Percentiles rank a stretch among this genome's conserved stretches.
Evolutionary conservation across 495 filamentous ascomycete genomes (phyloP).

Genomic region (Letharia lupina): DNA sequence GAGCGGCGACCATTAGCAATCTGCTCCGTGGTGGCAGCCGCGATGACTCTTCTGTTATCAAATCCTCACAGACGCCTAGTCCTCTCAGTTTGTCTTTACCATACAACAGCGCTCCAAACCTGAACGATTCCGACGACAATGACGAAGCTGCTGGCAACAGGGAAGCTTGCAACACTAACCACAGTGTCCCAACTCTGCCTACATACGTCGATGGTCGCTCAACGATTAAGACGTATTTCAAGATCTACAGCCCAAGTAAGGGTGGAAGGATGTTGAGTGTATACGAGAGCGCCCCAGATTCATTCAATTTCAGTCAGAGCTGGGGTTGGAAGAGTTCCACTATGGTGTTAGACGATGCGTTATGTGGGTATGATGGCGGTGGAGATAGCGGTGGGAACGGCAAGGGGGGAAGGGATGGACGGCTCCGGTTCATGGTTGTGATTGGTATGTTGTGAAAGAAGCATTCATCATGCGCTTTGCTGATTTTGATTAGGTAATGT

Average conservation of each 20-base stretch:
- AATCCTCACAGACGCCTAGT: constrained; percentile 25
- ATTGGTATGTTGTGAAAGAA: constrained; percentile 19
- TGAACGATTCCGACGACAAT: constrained; percentile 24
- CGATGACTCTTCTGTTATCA: constrained; percentile 20
- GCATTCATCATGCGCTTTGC: background rate
- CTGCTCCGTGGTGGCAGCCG: constrained; percentile 23
- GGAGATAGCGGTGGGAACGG: constrained; percentile 13
- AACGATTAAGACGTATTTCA: constrained; percentile 55
- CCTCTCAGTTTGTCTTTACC: constrained; percentile 17
- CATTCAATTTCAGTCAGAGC: constrained; percentile 55
- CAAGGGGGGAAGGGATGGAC: constrained; percentile 35
- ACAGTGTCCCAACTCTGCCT: constrained; percentile 37
- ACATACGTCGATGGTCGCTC: constrained; percentile 48
- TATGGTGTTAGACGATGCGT: constrained; percentile 47
- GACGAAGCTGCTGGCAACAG: constrained; percentile 19
- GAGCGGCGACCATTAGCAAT: constrained; percentile 22
- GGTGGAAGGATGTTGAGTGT: constrained; percentile 50
- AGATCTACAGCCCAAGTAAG: constrained; percentile 51
- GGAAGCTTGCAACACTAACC: constrained; percentile 20
- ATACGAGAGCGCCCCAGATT: constrained; percentile 50
- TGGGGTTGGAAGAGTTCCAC: constrained; percentile 57
- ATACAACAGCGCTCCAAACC: constrained; percentile 14
- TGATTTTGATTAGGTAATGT: constrained; percentile 20
- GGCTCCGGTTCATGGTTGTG: constrained; percentile 49
- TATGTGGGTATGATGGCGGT: constrained; percentile 31